Evolutionary conservation across 345 rosid species (phyloP).

Genomic region (Tarenaya hassleriana): DNA sequence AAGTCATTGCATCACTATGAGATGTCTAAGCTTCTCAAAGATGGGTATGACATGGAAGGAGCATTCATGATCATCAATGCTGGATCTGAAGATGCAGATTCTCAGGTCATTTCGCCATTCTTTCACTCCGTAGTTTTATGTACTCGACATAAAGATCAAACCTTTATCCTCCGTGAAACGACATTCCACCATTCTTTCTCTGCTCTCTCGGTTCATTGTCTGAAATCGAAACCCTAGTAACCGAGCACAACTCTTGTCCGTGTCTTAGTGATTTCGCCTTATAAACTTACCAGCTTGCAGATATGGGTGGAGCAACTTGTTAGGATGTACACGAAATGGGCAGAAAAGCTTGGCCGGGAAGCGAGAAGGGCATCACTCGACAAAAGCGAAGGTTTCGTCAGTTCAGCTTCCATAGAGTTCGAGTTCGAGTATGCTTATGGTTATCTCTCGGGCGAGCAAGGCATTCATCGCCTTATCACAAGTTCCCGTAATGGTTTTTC

Average conservation of each 20-base stretch:
- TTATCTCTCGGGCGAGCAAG: slow-evolving; percentile 71
- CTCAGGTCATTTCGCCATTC: slow-evolving; percentile 39
- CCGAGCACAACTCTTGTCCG: neutral
- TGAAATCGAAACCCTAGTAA: slow-evolving; percentile 24
- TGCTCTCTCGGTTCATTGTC: too few species aligned
- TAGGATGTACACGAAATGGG: slow-evolving; percentile 71
- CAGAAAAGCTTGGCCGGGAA: slow-evolving; percentile 49
- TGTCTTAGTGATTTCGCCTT: slow-evolving; percentile 9
- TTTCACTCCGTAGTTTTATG: neutral
- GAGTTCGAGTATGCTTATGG: slow-evolving; percentile 74
- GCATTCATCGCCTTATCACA: slow-evolving; percentile 48
- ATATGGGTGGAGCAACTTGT: slow-evolving; percentile 62
- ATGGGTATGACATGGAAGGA: slow-evolving; percentile 63
- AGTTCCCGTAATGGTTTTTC: slow-evolving; percentile 28
- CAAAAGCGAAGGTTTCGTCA: slow-evolving; percentile 36
- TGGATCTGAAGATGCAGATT: slow-evolving; percentile 36
- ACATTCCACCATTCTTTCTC: too few species aligned
- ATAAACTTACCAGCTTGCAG: slow-evolving; percentile 28
- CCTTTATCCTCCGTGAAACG: neutral
- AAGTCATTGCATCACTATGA: slow-evolving; percentile 66
- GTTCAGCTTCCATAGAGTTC: slow-evolving; percentile 57
- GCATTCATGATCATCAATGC: slow-evolving; percentile 58
- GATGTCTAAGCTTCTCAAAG: slow-evolving; percentile 62
- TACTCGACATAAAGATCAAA: neutral
- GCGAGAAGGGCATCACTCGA: slow-evolving; percentile 65